A percentile compares a stretch with the other conserved stretches of the same genome.
Evolutionary conservation across 2,329 filamentous ascomycete genomes (phyloP).

Genomic region (Calonectria pseudoreteaudii): DNA sequence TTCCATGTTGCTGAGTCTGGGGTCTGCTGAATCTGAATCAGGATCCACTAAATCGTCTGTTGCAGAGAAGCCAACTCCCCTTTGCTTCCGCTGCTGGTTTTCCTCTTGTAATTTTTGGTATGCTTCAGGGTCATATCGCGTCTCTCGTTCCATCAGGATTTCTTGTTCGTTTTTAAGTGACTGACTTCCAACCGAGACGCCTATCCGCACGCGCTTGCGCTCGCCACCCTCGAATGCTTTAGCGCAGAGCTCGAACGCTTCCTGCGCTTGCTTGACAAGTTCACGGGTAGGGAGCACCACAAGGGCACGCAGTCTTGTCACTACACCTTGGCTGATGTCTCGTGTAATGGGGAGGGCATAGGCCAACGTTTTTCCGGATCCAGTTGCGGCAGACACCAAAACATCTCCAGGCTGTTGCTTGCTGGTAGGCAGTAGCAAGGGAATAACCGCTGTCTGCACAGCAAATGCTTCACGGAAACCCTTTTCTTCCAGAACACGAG

Average conservation of each 20-base stretch:
- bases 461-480: slow-evolving; percentile 55
- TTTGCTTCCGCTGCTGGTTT: slow-evolving; percentile 13
- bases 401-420: slow-evolving; percentile 78
- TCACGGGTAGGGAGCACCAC: slow-evolving; percentile 93
- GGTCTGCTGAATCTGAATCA: slow-evolving; percentile 38
- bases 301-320: slow-evolving; percentile 79
- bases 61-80: slow-evolving; percentile 18
- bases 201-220: slow-evolving; percentile 79
- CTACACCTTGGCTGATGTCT: slow-evolving; percentile 73
- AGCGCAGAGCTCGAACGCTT: slow-evolving; percentile 80
- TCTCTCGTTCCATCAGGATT: slow-evolving; percentile 57
- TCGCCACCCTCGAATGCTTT: slow-evolving; percentile 66
- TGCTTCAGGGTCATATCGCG: slow-evolving; percentile 72
- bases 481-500: slow-evolving; percentile 74
- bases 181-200: slow-evolving; percentile 85
- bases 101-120: slow-evolving; percentile 51
- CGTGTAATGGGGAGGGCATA: slow-evolving; percentile 90
- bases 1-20: slow-evolving; percentile 50
- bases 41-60: slow-evolving; percentile 34
- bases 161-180: slow-evolving; percentile 75
- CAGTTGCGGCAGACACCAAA: slow-evolving; percentile 91
- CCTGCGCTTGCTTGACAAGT: slow-evolving; percentile 86
- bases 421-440: slow-evolving; percentile 77
- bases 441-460: slow-evolving; percentile 69
- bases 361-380: slow-evolving; percentile 93